Evolutionary conservation across 371 early-diverging fungal species (phyloP), one percentile per base, ranked within the genome.

Genomic region (Apophysomyces sp.): DNA sequence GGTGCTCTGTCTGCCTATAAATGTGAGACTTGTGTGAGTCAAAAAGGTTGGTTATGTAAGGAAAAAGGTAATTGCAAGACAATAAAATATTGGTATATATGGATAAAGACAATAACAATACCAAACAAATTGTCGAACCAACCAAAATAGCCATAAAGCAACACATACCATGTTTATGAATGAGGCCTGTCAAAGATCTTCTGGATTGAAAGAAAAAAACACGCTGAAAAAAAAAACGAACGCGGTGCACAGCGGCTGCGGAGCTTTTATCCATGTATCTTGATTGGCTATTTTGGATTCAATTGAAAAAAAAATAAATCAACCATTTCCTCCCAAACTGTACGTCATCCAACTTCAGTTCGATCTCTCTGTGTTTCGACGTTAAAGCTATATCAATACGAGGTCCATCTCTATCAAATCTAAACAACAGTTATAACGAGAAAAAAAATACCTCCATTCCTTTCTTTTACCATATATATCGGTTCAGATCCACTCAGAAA

Each of bases 1-100:
- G 69, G 63, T 66, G 69, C 61, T 52, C 58, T 76, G 69, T 80
- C 80, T 52, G 80, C 80, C 80, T 80, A 68, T 12, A 52, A 27
- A 26, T 15, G 15, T 26, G 24, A 16, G 34, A 34, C 21, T 21
- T 34, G 49, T 9, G 49, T 21, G 49, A 44, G 16, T 16, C 27
- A 44, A 44, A 44, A 13, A 16, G 16, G n/a, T 44, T 9, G 49
- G n/a, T 4, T 26, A 44, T 21, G 4, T 6, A 21, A 21, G 49
- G 18, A 21, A 37, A 11, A 37, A 37, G 37, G 11, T 9, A n/a
- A n/a, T n/a, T 34, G 8, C 34, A 11, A 13, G 13, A 34, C 34
- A 34, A 34, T 34, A 34, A 34, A 34, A 1, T 34, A 34, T 34
- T n/a, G n/a, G n/a, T n/a, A n/a, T n/a, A n/a, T n/a, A n/a, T n/a